Conservation (phyloP, 2,329 filamentous ascomycete species). For the Claviceps sorghi region DNA sequence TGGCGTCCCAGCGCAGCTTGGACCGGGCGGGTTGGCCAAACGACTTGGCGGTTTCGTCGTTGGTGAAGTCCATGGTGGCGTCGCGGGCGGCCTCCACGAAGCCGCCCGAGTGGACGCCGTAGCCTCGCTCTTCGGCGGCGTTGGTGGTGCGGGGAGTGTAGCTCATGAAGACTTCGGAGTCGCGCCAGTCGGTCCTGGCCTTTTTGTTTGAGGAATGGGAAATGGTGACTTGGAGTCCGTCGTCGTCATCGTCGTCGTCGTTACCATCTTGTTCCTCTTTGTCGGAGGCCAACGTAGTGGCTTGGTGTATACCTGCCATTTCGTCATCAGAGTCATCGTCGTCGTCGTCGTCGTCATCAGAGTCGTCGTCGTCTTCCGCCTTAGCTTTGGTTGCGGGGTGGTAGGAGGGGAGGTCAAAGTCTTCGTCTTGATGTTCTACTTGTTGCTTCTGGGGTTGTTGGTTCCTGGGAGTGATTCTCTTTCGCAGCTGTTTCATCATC, state of each 20-base stretch:
- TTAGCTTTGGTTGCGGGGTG: slow-evolving; percentile 7
- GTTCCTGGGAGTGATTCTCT: slow-evolving; percentile 49
- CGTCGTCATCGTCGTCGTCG: slow-evolving; percentile 36
- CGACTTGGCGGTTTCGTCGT: slow-evolving; percentile 67
- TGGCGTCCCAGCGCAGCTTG: slow-evolving; percentile 92
- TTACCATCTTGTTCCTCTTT: slow-evolving; percentile 31
- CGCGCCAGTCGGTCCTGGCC: slow-evolving; percentile 54
- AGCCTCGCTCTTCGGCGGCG: slow-evolving; percentile 76
- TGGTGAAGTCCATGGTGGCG: slow-evolving; percentile 81
- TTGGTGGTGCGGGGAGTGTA: slow-evolving; percentile 75
- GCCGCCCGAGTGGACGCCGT: slow-evolving; percentile 77
- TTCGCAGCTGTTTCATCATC: slow-evolving; percentile 58
- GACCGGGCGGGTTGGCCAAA: slow-evolving; percentile 65
- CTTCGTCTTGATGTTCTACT: slow-evolving; percentile 17
- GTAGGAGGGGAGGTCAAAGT: slow-evolving; percentile 10
- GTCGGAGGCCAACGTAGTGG: background rate
- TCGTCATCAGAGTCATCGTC: slow-evolving; percentile 6
- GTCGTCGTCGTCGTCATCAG: slow-evolving; percentile 5
- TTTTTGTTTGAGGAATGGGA: slow-evolving; percentile 40
- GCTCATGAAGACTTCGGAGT: slow-evolving; percentile 89
- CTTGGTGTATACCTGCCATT: slow-evolving; percentile 4
- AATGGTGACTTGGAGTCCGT: slow-evolving; percentile 58
- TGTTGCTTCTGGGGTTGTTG: slow-evolving; percentile 26
- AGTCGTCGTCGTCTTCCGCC: slow-evolving; percentile 11
- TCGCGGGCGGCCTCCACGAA: slow-evolving; percentile 81